Conservation (phyloP, 2,329 filamentous ascomycete genomes). For the Cladosporium cucumerinum region DNA sequence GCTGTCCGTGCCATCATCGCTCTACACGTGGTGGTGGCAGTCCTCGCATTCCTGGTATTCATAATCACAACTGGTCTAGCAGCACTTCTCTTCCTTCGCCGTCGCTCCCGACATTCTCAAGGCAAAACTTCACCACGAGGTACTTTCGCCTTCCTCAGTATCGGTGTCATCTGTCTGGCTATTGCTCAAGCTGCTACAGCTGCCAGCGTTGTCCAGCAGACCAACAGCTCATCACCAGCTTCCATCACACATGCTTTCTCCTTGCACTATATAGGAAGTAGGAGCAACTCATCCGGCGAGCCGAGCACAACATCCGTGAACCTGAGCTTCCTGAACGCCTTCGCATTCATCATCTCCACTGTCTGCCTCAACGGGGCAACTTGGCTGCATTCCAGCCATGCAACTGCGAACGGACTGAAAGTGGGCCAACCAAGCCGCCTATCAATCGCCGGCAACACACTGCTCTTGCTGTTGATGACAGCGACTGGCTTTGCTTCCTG, state of each 20-base stretch:
- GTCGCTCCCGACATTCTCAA: not conserved
- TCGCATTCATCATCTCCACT: slow-evolving; percentile 16
- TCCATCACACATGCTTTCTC: slow-evolving; percentile 8
- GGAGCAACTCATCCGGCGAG: not conserved
- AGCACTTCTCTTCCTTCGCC: not conserved
- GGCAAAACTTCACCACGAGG: slow-evolving; percentile 2
- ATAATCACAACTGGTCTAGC: not conserved
- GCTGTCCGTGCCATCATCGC: slow-evolving; percentile 12
- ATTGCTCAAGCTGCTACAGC: slow-evolving; percentile 9
- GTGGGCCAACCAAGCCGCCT: not conserved
- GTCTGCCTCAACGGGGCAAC: slow-evolving; percentile 14
- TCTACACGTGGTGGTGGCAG: slow-evolving; percentile 13
- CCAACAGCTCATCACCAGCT: not conserved
- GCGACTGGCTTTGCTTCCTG: slow-evolving; percentile 12
- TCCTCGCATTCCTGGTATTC: slow-evolving; percentile 8
- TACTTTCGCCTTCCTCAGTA: slow-evolving; percentile 10
- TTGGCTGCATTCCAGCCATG: slow-evolving; percentile 14
- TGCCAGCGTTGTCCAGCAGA: not conserved
- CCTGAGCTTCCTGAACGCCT: slow-evolving; percentile 13
- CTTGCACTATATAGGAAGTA: not conserved
- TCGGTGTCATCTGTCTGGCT: slow-evolving; percentile 8
- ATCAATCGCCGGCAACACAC: not conserved
- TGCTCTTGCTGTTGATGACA: slow-evolving; percentile 6
- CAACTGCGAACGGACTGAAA: slow-evolving; percentile 5
- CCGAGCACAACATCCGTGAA: not conserved